Base-by-base conservation (phyloP, 1,284 basidiomycete genomes). In the Rhodotorula sp. region DNA sequence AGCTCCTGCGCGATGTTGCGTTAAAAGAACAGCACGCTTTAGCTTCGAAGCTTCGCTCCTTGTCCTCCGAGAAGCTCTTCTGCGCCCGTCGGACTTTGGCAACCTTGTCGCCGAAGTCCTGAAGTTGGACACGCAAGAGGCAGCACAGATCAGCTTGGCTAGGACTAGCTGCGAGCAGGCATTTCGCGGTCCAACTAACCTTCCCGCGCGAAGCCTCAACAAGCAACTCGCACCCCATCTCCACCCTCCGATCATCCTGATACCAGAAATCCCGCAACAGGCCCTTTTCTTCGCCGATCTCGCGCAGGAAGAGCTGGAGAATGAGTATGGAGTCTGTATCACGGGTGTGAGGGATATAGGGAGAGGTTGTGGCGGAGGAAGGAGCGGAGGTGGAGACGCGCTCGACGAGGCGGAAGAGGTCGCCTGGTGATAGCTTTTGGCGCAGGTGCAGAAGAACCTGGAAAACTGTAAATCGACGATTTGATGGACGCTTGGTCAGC, bases 211-310 rank as follows among this genome's bases (percentile, higher is more conserved):
- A 17, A 29, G 61, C 59, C 62, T 73, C 94, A 53, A 91, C 90
- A 53, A 99, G 82, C 51, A 87, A 89, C 10, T 98, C 82, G 24
- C 90, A 85, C 0, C 92, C 96, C 78, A 89, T 94, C 77, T 98
- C 94, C 11, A 92, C 89, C 55, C 95, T 85, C 70, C 95, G 85
- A 81, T 99, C 96, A 78, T 99, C 96, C 61, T 95, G 95, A 79
- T 95, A 99, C 81, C 95, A 99, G 80, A 96, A 98, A 79, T 99
- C 94, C 24, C 91, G 85, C 20, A 98, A 83, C 85, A 99, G 89
- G 72, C 51, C 62, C 53, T 44, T 44, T 24, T 60, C 62, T 17
- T 94, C 92, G 57, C 89, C 59, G 83, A 79, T 98, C 92, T n/a
- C 58, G 8, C 58, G 24, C 58, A 27, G 24, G 22, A 51, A 59